These are phyloP conservation scores for Trypanosoma congolense DNA, from an alignment of 208 protist genomes.

Conservation along the genomic window DNA sequence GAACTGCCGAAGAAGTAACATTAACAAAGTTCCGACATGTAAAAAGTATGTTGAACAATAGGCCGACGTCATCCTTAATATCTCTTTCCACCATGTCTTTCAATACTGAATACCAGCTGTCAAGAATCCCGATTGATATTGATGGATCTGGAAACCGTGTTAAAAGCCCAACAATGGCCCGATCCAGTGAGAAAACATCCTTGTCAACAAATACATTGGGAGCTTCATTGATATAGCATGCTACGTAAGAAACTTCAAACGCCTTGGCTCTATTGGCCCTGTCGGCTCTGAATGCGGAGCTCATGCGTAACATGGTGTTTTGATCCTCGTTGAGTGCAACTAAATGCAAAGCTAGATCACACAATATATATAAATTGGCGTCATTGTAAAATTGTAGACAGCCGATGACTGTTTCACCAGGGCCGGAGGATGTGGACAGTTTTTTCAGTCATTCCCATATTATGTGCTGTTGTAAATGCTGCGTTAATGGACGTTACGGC, in stretches of 20 bases:
- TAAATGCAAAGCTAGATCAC: constrained; percentile 34
- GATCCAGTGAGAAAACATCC: constrained; percentile 81
- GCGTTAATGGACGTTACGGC: constrained; percentile 59
- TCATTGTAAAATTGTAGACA: constrained; percentile 78
- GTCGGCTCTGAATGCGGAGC: constrained; percentile 36
- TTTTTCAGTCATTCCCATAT: constrained; percentile 23
- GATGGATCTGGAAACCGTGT: constrained; percentile 34
- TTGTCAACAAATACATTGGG: constrained; percentile 71
- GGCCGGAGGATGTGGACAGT: constrained; percentile 22
- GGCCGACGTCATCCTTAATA: constrained; percentile 52
- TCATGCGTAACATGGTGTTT: constrained; percentile 19
- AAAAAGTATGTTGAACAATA: constrained; percentile 49
- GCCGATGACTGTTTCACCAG: constrained; percentile 29
- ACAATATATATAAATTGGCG: constrained; percentile 62
- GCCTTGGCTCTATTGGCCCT: constrained; percentile 26
- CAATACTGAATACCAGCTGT: constrained; percentile 51
- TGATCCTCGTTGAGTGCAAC: constrained; percentile 21
- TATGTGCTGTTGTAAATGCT: constrained; percentile 33
- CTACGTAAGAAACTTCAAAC: constrained; percentile 71
- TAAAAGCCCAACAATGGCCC: constrained; percentile 46
- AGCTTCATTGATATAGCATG: constrained; percentile 41
- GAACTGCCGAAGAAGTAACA: constrained; percentile 32
- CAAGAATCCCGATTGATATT: constrained; percentile 37
- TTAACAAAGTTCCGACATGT: constrained; percentile 53
- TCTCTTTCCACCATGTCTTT: constrained; percentile 45